These are phyloP conservation scores for Aspergillus campestris DNA, from an alignment of 495 filamentous ascomycete species.

Conservation along the genomic window DNA sequence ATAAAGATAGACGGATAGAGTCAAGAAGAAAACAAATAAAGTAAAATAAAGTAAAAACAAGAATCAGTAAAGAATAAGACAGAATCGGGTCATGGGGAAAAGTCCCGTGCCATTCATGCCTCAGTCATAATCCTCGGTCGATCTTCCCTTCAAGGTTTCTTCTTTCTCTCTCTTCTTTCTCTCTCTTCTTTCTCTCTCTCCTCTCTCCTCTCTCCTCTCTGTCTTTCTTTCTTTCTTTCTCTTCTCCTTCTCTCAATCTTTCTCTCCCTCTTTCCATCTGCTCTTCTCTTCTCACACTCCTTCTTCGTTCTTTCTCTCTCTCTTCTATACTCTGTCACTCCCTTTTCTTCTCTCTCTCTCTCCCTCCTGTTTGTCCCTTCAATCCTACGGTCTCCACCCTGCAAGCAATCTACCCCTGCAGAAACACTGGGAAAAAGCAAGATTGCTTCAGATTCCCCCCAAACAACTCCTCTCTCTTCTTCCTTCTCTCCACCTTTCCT, in stretches of 20 bases:
- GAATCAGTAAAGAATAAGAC: too few species aligned
- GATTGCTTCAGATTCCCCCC: background rate
- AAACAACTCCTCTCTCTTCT: background rate
- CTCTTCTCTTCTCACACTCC: background rate
- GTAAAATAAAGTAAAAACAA: too few species aligned
- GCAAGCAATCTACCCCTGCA: too few species aligned
- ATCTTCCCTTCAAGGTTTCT: background rate
- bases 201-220: conserved; percentile 1
- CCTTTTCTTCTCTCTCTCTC: conserved; percentile 1
- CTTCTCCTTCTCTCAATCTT: conserved; percentile 1
- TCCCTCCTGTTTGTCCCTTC: background rate
- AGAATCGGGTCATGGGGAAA: too few species aligned
- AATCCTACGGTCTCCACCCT: background rate
- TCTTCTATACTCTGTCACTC: conserved; percentile 2
- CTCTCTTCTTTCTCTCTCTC: conserved; percentile 7
- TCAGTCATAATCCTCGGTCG: too few species aligned
- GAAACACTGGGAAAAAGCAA: too few species aligned
- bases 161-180: conserved; percentile 3
- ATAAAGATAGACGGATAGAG: too few species aligned
- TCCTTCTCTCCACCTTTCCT: background rate
- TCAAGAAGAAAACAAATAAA: too few species aligned
- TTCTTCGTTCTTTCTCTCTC: conserved; percentile 1
- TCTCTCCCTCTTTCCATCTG: conserved; percentile 4
- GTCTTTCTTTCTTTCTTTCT: conserved; percentile 3
- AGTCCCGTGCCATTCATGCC: too few species aligned